Conservation (phyloP, 345 rosid genomes). For the Microthlaspi erraticum region DNA sequence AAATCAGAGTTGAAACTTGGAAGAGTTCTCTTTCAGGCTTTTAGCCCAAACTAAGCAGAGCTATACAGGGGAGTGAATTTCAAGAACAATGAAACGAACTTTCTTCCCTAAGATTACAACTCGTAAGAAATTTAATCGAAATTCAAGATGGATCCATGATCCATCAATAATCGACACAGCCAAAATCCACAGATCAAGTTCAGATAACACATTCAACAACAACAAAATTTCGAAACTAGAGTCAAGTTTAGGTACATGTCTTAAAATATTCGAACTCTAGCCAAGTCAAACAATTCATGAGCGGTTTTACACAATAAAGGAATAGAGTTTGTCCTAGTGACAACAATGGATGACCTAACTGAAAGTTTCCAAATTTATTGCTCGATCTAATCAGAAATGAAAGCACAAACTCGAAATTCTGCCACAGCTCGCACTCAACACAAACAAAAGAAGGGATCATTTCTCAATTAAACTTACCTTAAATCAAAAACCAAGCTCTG, state of each 20-base stretch:
- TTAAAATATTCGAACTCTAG: not conserved
- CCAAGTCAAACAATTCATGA: slow-evolving; percentile 31
- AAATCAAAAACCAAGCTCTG: slow-evolving; percentile 37
- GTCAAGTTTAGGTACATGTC: slow-evolving; percentile 15
- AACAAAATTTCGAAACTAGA: slow-evolving; percentile 18
- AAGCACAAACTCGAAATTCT: slow-evolving; percentile 10
- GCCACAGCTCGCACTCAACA: slow-evolving; percentile 3
- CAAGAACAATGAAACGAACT: slow-evolving; percentile 17
- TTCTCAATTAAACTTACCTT: slow-evolving; percentile 37
- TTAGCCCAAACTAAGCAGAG: slow-evolving; percentile 23
- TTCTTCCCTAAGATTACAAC: slow-evolving; percentile 5
- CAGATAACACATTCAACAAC: slow-evolving; percentile 21
- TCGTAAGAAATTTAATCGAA: not conserved
- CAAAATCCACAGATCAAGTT: slow-evolving; percentile 32
- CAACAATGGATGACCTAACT: slow-evolving; percentile 46
- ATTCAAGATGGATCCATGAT: slow-evolving; percentile 32
- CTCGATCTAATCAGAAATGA: slow-evolving; percentile 39
- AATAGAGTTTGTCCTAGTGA: slow-evolving; percentile 40
- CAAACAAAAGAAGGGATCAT: slow-evolving; percentile 13
- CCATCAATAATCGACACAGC: slow-evolving; percentile 38
- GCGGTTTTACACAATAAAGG: slow-evolving; percentile 53
- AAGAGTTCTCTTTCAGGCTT: slow-evolving; percentile 9
- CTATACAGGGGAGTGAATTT: not conserved
- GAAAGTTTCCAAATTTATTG: slow-evolving; percentile 29
- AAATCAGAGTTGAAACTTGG: slow-evolving; percentile 8